Conservation (phyloP, 1,139 yeast species). For the Hemisphaericaspora subhashii region DNA sequence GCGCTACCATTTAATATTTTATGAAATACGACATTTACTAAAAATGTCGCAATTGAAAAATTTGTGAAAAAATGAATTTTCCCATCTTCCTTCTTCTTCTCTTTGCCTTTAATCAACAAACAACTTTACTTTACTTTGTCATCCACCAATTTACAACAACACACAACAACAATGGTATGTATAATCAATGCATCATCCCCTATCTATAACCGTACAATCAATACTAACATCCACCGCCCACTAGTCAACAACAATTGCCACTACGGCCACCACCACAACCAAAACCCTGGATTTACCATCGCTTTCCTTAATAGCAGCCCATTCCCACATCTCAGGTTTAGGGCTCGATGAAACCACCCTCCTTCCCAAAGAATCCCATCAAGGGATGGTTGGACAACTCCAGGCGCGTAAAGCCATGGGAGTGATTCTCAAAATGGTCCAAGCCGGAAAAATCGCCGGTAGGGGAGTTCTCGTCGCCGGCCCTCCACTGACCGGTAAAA, state of each 20-base stretch:
- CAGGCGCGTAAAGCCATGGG: slow-evolving; percentile 97
- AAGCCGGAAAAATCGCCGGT: slow-evolving; percentile 93
- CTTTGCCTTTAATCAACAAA: too few relatives aligned
- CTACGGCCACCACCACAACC: slow-evolving; percentile 35
- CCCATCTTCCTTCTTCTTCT: too few relatives aligned
- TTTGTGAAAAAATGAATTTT: too few relatives aligned
- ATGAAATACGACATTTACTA: too few relatives aligned
- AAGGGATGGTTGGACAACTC: slow-evolving; percentile 98
- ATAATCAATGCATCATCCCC: too few relatives aligned
- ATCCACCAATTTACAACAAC: neutral
- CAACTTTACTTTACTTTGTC: neutral
- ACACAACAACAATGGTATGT: too few relatives aligned
- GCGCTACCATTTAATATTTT: too few relatives aligned
- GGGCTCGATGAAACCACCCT: slow-evolving; percentile 89
- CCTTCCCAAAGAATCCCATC: slow-evolving; percentile 74
- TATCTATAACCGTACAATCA: too few relatives aligned
- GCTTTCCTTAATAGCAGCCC: slow-evolving; percentile 85
- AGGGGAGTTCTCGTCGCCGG: slow-evolving; percentile 96
- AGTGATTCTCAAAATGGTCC: slow-evolving; percentile 86
- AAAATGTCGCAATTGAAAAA: too few relatives aligned
- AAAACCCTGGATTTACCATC: slow-evolving; percentile 51
- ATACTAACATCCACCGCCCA: neutral
- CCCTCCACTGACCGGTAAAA: slow-evolving; percentile 98
- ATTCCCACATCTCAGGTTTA: slow-evolving; percentile 92
- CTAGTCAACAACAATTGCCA: slow-evolving; percentile 15